These are phyloP conservation scores for Paraglomus brasilianum DNA, from an alignment of 192 early-diverging fungal species.

Conservation along the genomic window DNA sequence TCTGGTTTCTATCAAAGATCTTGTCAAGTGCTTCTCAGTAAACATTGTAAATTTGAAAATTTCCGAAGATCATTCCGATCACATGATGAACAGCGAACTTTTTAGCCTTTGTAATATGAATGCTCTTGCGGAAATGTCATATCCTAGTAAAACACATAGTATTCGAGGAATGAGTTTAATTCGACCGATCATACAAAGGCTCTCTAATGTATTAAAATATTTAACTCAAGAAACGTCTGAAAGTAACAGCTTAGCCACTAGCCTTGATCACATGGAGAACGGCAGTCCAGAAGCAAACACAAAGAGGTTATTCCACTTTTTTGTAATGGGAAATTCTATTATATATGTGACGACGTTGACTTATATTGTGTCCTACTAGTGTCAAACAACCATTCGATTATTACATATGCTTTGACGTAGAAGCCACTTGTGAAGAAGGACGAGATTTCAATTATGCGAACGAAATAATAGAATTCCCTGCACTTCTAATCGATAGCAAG, in stretches of 20 bases:
- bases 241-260: conserved; percentile 1
- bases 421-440: conserved; percentile 73
- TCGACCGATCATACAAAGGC: too few species aligned
- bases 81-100: too few species aligned
- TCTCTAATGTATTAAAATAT: too few species aligned
- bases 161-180: too few species aligned
- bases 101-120: too few species aligned
- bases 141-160: too few species aligned
- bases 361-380: background rate
- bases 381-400: conserved; percentile 57
- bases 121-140: too few species aligned
- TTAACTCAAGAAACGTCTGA: too few species aligned
- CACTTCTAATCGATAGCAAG: conserved; percentile 62
- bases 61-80: too few species aligned
- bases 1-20: too few species aligned
- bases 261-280: background rate
- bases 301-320: background rate
- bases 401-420: conserved; percentile 76
- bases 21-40: too few species aligned
- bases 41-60: too few species aligned
- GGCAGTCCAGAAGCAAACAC: background rate
- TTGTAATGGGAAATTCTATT: background rate
- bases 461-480: conserved; percentile 89
- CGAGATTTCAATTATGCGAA: conserved; percentile 59
- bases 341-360: background rate